Evolutionary conservation across 2,329 filamentous ascomycete genomes (phyloP).

Genomic region (Fusarium sambucinum): DNA sequence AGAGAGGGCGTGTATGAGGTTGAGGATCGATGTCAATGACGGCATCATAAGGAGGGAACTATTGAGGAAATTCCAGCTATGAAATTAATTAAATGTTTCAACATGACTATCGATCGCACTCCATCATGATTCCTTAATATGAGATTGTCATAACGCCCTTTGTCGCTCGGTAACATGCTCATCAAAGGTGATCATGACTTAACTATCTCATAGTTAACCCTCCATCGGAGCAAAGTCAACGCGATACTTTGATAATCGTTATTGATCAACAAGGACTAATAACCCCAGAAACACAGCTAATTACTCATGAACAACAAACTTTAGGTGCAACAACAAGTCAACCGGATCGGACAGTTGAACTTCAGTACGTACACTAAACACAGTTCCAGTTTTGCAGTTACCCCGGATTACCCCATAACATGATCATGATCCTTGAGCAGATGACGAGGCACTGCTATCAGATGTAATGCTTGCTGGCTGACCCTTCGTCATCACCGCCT

Average conservation of each 20-base stretch:
- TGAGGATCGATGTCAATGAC: slow-evolving; percentile 24
- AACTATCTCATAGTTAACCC: background rate
- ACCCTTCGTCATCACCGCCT: slow-evolving; percentile 21
- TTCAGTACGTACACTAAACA: background rate
- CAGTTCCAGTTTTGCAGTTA: slow-evolving; percentile 14
- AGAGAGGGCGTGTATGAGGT: slow-evolving; percentile 15
- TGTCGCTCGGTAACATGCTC: slow-evolving; percentile 18
- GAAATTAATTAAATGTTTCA: slow-evolving; percentile 2
- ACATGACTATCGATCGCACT: background rate
- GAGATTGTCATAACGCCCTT: slow-evolving; percentile 11
- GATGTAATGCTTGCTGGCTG: slow-evolving; percentile 22
- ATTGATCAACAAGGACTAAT: background rate
- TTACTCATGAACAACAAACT: background rate
- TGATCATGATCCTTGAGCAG: slow-evolving; percentile 9
- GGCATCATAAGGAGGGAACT: slow-evolving; percentile 14
- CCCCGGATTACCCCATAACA: slow-evolving; percentile 26
- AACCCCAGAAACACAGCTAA: background rate
- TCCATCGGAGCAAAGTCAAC: background rate
- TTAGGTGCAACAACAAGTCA: background rate
- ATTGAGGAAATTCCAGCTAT: slow-evolving; percentile 3
- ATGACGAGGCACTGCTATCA: slow-evolving; percentile 31
- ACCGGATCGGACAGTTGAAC: slow-evolving; percentile 4
- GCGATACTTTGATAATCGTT: background rate
- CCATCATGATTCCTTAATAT: slow-evolving; percentile 20
- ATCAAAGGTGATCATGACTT: slow-evolving; percentile 7